Evolutionary conservation across 169 alveolate species (phyloP).

Genomic region (Plasmodium yoelii): DNA sequence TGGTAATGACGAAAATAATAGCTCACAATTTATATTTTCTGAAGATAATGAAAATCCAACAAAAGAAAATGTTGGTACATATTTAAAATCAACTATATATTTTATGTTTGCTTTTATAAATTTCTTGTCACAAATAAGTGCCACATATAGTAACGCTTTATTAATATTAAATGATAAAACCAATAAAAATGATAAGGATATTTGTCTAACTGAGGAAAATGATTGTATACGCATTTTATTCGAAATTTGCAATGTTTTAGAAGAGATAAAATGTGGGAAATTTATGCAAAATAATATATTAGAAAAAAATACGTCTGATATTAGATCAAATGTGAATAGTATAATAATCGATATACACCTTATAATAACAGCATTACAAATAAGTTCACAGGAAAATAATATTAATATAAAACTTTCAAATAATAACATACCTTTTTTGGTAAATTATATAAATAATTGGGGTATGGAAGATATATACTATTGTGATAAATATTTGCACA

Average conservation of each 20-base stretch:
- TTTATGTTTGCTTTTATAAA: conserved; percentile 39
- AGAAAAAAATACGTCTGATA: conserved; percentile 11
- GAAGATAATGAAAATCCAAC: conserved; percentile 10
- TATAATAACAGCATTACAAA: conserved; percentile 17
- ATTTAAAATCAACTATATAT: conserved; percentile 13
- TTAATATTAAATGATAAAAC: neutral
- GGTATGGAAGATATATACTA: conserved; percentile 16
- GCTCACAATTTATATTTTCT: neutral
- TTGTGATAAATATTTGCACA: conserved; percentile 16
- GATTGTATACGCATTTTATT: neutral
- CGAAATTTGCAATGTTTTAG: conserved; percentile 14
- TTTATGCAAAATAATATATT: conserved; percentile 1
- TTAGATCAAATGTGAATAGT: conserved; percentile 31
- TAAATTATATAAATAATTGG: conserved; percentile 50
- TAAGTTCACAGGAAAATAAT: neutral
- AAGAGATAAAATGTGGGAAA: conserved; percentile 7
- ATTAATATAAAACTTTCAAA: conserved; percentile 16
- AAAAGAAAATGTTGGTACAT: neutral
- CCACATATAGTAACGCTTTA: neutral
- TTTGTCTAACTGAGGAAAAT: neutral
- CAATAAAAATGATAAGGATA: neutral
- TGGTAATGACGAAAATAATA: neutral
- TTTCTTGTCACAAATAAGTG: conserved; percentile 32
- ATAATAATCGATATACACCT: conserved; percentile 32
- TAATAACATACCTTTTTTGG: conserved; percentile 14